Conservation (phyloP, 306 rosid genomes). For the Inga oerstediana region DNA sequence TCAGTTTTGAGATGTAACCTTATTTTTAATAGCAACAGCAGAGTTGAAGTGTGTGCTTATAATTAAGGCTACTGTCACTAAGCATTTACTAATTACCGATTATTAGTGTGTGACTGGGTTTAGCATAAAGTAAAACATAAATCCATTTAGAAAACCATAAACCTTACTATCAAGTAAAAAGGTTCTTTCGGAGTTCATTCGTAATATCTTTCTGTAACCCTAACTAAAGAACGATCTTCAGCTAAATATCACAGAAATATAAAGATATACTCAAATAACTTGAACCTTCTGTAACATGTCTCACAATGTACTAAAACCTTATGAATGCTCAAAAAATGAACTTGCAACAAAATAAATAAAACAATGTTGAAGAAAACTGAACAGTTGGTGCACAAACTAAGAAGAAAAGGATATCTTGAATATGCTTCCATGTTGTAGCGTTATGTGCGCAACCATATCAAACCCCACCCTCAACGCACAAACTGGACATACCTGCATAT, state of each 20-base stretch:
- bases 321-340: conserved; percentile 14
- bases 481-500: conserved; percentile 91
- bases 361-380: conserved; percentile 15
- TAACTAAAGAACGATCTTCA: not conserved
- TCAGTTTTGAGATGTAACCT: not conserved
- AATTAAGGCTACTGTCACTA: conserved; percentile 8
- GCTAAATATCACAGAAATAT: conserved; percentile 3
- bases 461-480: conserved; percentile 94
- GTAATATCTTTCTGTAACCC: not conserved
- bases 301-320: conserved; percentile 10
- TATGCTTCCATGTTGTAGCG: conserved; percentile 91
- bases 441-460: conserved; percentile 96
- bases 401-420: conserved; percentile 74
- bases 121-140: conserved; percentile 21
- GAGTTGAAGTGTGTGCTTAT: not conserved
- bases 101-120: conserved; percentile 13
- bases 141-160: conserved; percentile 24
- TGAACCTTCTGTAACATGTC: conserved; percentile 21
- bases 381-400: conserved; percentile 5
- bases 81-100: conserved; percentile 8
- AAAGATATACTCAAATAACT: not conserved
- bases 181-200: conserved; percentile 2
- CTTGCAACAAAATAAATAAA: conserved; percentile 11
- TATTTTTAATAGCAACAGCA: not conserved
- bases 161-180: conserved; percentile 19